Conservation (phyloP, 768 basidiomycete species). For the Cantharellus cinnabarinus region DNA sequence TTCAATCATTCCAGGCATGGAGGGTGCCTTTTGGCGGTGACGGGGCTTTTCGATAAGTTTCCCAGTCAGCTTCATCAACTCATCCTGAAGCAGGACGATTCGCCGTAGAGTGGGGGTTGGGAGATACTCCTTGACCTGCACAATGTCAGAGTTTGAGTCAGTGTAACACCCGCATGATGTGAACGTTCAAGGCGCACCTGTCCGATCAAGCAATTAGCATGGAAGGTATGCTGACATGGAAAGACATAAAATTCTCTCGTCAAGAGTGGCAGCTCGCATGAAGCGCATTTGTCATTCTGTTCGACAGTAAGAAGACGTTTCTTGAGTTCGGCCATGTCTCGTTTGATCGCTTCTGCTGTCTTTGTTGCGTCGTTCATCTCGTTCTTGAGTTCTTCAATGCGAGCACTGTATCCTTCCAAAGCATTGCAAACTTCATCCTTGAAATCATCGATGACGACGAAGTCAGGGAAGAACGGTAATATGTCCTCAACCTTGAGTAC, state of each 20-base stretch:
- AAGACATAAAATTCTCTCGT: slow-evolving; percentile 95
- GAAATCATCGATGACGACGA: slow-evolving; percentile 97
- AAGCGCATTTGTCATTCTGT: slow-evolving; percentile 65
- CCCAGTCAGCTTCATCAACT: slow-evolving; percentile 35
- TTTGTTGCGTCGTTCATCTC: slow-evolving; percentile 95
- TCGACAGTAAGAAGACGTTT: slow-evolving; percentile 87
- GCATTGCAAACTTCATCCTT: slow-evolving; percentile 97
- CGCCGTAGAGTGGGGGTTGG: slow-evolving; percentile 64
- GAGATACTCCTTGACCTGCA: slow-evolving; percentile 78
- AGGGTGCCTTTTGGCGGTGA: slow-evolving; percentile 9
- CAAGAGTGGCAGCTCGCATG: slow-evolving; percentile 54
- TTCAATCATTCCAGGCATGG: no score
- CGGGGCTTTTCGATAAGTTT: background rate
- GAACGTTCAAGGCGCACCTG: slow-evolving; percentile 36
- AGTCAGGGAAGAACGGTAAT: slow-evolving; percentile 98
- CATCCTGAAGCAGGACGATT: slow-evolving; percentile 68
- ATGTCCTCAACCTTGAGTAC: slow-evolving; percentile 97
- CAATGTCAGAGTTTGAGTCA: background rate
- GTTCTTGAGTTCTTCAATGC: slow-evolving; percentile 70
- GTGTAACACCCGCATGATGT: background rate
- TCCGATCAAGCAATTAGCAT: slow-evolving; percentile 89
- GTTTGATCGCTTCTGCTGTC: slow-evolving; percentile 82
- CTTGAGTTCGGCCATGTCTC: slow-evolving; percentile 67
- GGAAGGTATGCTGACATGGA: slow-evolving; percentile 94
- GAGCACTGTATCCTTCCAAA: slow-evolving; percentile 78